These are phyloP conservation scores for Berberis vulgaris DNA, from an alignment of 164 flowering plant species.

Conservation along the genomic window DNA sequence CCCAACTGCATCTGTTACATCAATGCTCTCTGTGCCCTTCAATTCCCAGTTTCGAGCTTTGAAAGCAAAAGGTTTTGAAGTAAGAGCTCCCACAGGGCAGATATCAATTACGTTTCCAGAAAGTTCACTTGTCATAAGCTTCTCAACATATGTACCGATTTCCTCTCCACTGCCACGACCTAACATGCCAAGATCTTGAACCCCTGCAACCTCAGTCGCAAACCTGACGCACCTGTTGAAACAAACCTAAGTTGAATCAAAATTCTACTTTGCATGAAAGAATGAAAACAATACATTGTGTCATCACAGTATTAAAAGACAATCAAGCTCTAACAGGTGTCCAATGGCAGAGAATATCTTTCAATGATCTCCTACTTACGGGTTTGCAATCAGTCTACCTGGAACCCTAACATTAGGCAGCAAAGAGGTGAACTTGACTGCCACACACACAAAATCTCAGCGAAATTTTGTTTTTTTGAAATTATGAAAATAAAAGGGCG, in stretches of 20 bases:
- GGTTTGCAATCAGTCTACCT: too few relatives aligned
- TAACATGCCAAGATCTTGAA: conserved; percentile 97
- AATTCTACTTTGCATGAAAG: background rate
- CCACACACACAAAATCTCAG: too few relatives aligned
- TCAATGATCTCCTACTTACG: too few relatives aligned
- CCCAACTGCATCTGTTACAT: conserved; percentile 97
- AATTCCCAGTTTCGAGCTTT: conserved; percentile 99
- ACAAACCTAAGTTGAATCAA: conserved; percentile 6
- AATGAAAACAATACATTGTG: too few relatives aligned
- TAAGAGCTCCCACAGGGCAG: conserved; percentile 97
- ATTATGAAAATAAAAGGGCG: too few relatives aligned
- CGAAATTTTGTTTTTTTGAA: too few relatives aligned
- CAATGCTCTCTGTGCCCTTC: conserved; percentile 93
- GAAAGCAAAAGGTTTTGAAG: conserved; percentile 97
- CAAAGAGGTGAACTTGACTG: too few relatives aligned
- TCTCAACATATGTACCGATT: conserved; percentile 98
- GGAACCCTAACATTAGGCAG: too few relatives aligned
- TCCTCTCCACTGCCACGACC: conserved; percentile 99
- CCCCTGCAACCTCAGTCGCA: conserved; percentile 97
- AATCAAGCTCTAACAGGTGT: too few relatives aligned
- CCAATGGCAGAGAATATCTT: too few relatives aligned
- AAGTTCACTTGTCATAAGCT: conserved; percentile 96
- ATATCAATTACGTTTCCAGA: conserved; percentile 99
- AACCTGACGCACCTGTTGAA: conserved; percentile 89
- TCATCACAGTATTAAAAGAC: too few relatives aligned